Evolutionary conservation across 192 early-diverging fungal species (phyloP), one percentile per base, ranked within the genome.

Genomic region (Powellomyces hirtus): DNA sequence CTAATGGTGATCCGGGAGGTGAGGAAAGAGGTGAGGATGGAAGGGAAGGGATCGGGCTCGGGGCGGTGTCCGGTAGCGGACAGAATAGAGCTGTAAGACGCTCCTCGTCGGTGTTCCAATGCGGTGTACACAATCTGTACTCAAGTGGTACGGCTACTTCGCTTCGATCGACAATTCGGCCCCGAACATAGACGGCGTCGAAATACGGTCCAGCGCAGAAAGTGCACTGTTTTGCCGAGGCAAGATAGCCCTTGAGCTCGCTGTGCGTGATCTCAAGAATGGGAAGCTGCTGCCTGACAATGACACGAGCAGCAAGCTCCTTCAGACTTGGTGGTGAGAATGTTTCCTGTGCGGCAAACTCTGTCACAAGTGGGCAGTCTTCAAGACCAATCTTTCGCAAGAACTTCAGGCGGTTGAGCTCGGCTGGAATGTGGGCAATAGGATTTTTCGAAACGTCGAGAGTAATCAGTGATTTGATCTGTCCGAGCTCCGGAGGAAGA

Each of bases 131-230:
- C 20, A 94, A 76, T 11, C 79, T 68, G 68, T 91, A 90, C 72
- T 92, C 91, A 20, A 90, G 66, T 0, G 88, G 72, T 4, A 79
- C 42, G 4, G 11, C 14, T 24, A 56, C 42, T 26, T 65, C 69
- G 38, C 64, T 57, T 11, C 89, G 86, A 50, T 88, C 86, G 42
- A 91, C 82, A 14, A 87, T 77, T 40, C 85, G 81, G 35, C 83
- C 76, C 26, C 91, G 83, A 29, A 72, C 77, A 7, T 83, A 77
- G 67, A 52, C 83, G 4, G 69, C 73, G 31, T 91, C 88, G 71
- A 92, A 90, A 62, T 87, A 91, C 10, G 93, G 93, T 7, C 93
- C 92, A 14, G 75, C 70, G 70, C 93, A 95, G 77, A 88, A 91
- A 6, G 86, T 79, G 72, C 93, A 95, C 22, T 65, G 58, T 22